Conservation (phyloP, 495 filamentous ascomycete genomes). For the Pyrenopolyporus hunteri region DNA sequence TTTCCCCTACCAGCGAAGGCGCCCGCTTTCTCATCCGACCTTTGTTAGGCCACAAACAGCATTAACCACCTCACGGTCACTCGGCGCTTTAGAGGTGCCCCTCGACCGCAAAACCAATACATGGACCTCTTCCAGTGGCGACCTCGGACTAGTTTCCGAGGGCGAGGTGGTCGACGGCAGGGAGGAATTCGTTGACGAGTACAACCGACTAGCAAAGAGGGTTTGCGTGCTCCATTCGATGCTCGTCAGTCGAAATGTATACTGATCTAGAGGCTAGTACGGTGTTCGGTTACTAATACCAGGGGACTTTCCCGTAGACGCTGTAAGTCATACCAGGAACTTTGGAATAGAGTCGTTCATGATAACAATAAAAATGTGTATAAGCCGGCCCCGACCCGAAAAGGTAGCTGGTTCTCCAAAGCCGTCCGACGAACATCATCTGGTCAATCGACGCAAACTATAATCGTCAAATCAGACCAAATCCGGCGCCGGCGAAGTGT, state of each 20-base stretch:
- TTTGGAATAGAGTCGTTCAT: background rate
- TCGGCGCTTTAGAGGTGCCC: constrained; percentile 10
- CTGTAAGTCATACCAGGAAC: constrained; percentile 19
- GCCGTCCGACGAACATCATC: constrained; percentile 34
- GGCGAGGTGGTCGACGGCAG: constrained; percentile 51
- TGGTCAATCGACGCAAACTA: constrained; percentile 18
- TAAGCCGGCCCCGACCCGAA: constrained; percentile 20
- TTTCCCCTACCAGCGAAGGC: constrained; percentile 28
- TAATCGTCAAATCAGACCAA: constrained; percentile 21
- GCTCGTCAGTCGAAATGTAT: background rate
- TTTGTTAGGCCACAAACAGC: constrained; percentile 29
- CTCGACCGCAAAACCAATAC: constrained; percentile 45
- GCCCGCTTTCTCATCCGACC: constrained; percentile 27
- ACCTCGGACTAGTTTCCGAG: constrained; percentile 42
- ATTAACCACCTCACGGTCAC: constrained; percentile 8
- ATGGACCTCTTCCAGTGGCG: constrained; percentile 54
- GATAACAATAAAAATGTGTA: background rate
- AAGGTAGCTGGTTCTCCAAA: constrained; percentile 38
- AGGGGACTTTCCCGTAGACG: constrained; percentile 27
- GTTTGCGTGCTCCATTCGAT: constrained; percentile 33
- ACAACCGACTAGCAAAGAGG: constrained; percentile 61
- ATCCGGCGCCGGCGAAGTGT: constrained; percentile 53
- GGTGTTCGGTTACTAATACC: constrained; percentile 46
- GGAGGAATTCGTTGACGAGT: constrained; percentile 54
- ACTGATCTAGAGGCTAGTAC: constrained; percentile 40